Base-by-base conservation (phyloP, 1,284 basidiomycete genomes). In the Ganoderma multipileum region DNA sequence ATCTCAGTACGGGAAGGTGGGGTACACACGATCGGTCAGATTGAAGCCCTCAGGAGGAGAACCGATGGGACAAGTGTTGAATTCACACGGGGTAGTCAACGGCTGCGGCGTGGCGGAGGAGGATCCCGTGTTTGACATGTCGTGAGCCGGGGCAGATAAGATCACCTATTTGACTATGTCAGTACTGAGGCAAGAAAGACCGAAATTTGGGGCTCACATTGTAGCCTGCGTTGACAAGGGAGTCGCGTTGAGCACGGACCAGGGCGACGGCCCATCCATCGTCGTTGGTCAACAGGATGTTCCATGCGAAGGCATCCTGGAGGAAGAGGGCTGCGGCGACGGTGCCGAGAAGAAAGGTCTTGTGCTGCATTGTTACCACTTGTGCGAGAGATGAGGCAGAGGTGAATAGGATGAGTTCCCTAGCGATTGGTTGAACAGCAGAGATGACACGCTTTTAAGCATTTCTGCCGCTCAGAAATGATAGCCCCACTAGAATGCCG, bases 181-280 rank as follows among this genome's bases (percentile, higher is more conserved):
- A 23, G 26, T 5, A 16, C 30, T 14, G 8, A 16, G 0, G 33
- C 2, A 47, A 54, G 44, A 16, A 23, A 12, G 6, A 16, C 2
- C 12, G 18, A 11, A 20, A 39, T 1, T 7, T 11, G 23, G 47
- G n/a, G 12, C 84, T 12, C 38, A 86, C 85, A 52, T 84, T 72
- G 70, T 80, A 84, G 30, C 83, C 84, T 28, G 80, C 81, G 6
- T 73, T 75, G 30, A 77, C 76, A 47, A 87, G 76, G 0, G 84
- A 82, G 26, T 77, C 73, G 66, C 81, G 82, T 65, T 85, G 81
- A 4, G 83, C 83, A 47, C 85, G 81, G 67, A 87, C 82, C 68
- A 84, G 83, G 14, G 85, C 85, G 2, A 82, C 81, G 0, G 86
- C 86, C 85, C 86, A 87, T 9, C 85, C 85, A 71, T 86, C 85